Evolutionary conservation across 495 filamentous ascomycete species (phyloP).

Genomic region (Hypoxylon perforatum): DNA sequence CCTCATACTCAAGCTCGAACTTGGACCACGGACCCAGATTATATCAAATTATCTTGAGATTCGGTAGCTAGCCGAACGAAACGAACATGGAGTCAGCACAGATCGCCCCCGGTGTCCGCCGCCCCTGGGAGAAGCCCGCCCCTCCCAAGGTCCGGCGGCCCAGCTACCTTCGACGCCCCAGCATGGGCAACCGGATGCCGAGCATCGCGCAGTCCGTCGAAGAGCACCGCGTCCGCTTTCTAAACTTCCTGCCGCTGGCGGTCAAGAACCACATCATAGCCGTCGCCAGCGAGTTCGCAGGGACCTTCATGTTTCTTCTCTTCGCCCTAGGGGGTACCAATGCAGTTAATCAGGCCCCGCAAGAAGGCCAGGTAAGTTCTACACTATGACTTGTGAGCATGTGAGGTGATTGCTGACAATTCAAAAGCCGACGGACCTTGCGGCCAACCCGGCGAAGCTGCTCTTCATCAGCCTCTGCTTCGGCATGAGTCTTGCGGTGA

Average conservation of each 20-base stretch:
- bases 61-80: not conserved
- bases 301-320: conserved; percentile 86
- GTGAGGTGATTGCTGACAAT: conserved; percentile 29
- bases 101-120: not conserved
- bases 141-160: conserved; percentile 6
- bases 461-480: conserved; percentile 79
- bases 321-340: conserved; percentile 84
- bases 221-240: not conserved
- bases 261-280: conserved; percentile 65
- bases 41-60: not conserved
- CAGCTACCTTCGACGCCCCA: not conserved
- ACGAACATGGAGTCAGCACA: conserved; percentile 19
- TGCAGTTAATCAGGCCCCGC: conserved; percentile 63
- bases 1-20: too few species aligned
- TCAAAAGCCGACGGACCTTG: conserved; percentile 36
- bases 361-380: not conserved
- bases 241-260: conserved; percentile 15
- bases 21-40: not conserved
- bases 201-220: conserved; percentile 11
- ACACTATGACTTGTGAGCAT: too few species aligned
- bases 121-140: conserved; percentile 9
- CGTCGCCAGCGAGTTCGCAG: conserved; percentile 75
- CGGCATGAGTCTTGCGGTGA: conserved; percentile 79
- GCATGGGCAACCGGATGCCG: conserved; percentile 2
- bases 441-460: conserved; percentile 57